Percentiles rank a stretch among this genome's conserved stretches.
phyloP scores from a whole-genome alignment of 202 grass and related monocot species.

The Bolboschoenoplectus hybrid region DNA sequence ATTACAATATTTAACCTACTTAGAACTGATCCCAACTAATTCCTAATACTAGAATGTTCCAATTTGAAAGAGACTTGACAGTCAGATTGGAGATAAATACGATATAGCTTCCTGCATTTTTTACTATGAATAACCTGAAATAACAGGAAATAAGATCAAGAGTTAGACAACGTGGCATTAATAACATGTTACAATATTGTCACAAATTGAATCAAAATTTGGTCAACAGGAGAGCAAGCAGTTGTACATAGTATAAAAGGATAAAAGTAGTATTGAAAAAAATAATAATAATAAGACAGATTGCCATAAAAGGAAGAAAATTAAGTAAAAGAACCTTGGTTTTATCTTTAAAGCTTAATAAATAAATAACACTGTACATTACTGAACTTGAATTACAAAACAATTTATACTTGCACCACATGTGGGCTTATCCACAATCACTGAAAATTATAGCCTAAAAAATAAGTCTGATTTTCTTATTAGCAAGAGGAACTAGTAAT shows the following conservation, averaged over 20 bases:
- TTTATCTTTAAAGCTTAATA: neutral
- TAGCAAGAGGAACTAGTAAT: neutral
- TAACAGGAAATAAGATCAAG: neutral
- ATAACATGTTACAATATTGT: neutral
- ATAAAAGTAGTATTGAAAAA: neutral
- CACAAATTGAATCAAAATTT: conserved; percentile 7
- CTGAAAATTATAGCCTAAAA: neutral
- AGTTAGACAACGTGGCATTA: neutral
- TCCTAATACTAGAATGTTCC: conserved; percentile 28
- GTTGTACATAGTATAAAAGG: neutral
- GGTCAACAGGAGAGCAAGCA: neutral
- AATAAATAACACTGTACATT: neutral
- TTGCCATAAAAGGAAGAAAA: neutral
- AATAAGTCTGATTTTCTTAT: neutral
- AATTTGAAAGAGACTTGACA: conserved; percentile 17
- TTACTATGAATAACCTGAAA: conserved; percentile 38
- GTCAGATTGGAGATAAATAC: conserved; percentile 12
- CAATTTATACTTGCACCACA: neutral
- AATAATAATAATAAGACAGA: neutral
- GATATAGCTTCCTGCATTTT: neutral
- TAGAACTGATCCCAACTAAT: conserved; percentile 23
- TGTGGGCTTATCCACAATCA: neutral
- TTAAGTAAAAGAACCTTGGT: neutral
- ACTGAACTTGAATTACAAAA: neutral
- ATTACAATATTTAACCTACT: conserved; percentile 34